These are phyloP conservation scores for Oryza glaberrima DNA, from an alignment of 176 grass and related monocot species.

Conservation along the genomic window DNA sequence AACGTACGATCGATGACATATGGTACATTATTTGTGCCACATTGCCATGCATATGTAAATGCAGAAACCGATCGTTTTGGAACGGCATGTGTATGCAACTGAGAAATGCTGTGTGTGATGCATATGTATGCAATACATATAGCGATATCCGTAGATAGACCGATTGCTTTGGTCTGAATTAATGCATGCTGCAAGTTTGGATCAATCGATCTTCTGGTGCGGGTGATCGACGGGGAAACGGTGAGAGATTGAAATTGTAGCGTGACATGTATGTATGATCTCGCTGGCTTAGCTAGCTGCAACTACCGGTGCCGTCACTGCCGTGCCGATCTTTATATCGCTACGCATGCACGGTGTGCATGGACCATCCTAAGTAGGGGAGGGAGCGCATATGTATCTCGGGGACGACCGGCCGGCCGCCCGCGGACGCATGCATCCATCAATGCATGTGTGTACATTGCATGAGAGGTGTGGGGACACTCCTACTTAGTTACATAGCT, in stretches of 20 bases:
- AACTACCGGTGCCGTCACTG: neutral
- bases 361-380: neutral
- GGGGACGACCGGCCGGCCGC: neutral
- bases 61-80: too few species aligned
- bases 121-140: too few species aligned
- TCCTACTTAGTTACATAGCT: neutral
- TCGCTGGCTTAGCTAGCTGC: too few species aligned
- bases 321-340: neutral
- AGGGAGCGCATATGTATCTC: neutral
- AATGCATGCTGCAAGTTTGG: neutral
- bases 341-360: neutral
- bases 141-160: neutral
- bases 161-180: neutral
- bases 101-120: neutral
- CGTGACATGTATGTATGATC: neutral
- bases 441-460: neutral
- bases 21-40: neutral
- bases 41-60: neutral
- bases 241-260: neutral
- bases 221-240: neutral
- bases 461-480: neutral
- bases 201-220: too few species aligned
- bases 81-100: neutral
- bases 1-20: neutral
- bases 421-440: neutral